Conservation (phyloP, 495 filamentous ascomycete genomes). For the Aspergillus bertholletiae region DNA sequence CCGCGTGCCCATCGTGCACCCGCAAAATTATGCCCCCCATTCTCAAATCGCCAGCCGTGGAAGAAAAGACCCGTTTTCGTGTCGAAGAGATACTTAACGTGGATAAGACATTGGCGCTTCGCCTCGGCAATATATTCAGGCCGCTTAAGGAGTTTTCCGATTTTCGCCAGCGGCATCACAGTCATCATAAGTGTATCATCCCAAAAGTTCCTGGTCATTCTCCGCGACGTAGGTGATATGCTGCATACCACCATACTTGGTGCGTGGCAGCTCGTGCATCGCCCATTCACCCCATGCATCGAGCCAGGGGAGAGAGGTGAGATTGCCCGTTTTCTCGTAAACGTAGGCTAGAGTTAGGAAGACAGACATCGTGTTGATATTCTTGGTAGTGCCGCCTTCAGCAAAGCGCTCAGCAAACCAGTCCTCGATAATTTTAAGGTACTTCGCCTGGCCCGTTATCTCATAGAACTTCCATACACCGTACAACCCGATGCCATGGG, state of each 20-base stretch:
- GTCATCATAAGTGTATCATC: constrained; percentile 84
- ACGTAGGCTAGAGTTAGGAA: constrained; percentile 71
- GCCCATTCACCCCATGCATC: constrained; percentile 76
- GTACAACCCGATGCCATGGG: constrained; percentile 72
- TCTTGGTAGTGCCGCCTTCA: constrained; percentile 69
- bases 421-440: constrained; percentile 57
- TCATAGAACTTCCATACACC: constrained; percentile 74
- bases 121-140: constrained; percentile 68
- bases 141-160: constrained; percentile 59
- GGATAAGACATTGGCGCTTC: constrained; percentile 66
- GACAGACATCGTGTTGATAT: constrained; percentile 76
- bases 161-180: constrained; percentile 71
- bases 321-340: constrained; percentile 62
- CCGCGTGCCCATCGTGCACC: constrained; percentile 65
- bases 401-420: constrained; percentile 68
- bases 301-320: constrained; percentile 62
- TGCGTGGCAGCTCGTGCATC: constrained; percentile 66
- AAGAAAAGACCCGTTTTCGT: constrained; percentile 63
- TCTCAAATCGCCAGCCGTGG: constrained; percentile 68
- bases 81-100: constrained; percentile 71
- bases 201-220: constrained; percentile 69
- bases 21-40: constrained; percentile 69
- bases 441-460: constrained; percentile 49
- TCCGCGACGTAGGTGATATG: constrained; percentile 64
- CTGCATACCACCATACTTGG: constrained; percentile 68